Evolutionary conservation across 2,329 filamentous ascomycete genomes (phyloP).

Genomic region (Cladobotryum protrusum): DNA sequence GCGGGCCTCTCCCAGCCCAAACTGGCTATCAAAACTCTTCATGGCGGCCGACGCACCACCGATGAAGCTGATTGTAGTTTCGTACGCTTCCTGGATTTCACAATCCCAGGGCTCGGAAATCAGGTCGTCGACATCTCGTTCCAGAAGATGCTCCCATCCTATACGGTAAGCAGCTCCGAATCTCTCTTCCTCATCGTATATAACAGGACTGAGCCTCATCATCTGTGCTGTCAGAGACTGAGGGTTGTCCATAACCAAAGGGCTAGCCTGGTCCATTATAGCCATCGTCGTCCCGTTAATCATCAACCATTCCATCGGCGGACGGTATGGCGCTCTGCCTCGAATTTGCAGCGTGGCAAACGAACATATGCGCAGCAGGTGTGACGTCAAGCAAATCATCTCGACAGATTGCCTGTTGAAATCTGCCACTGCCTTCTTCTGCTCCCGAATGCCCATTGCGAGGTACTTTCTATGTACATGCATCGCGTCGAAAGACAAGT

Average conservation of each 20-base stretch:
- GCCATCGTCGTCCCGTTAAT: conserved; percentile 14
- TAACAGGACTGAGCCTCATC: conserved; percentile 11
- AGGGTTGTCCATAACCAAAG: conserved; percentile 4
- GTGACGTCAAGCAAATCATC: conserved; percentile 13
- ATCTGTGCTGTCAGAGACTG: conserved; percentile 8
- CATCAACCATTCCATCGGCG: conserved; percentile 16
- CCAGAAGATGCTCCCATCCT: conserved; percentile 12
- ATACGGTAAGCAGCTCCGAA: conserved; percentile 8
- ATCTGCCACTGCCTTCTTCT: conserved; percentile 11
- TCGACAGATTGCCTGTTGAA: conserved; percentile 10
- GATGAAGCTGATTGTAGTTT: conserved; percentile 15
- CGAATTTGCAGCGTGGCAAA: conserved; percentile 16
- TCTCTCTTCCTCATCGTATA: conserved; percentile 9
- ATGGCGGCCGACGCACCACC: conserved; percentile 7
- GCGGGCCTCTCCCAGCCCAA: conserved; percentile 2
- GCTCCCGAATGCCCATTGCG: conserved; percentile 14
- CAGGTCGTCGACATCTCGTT: conserved; percentile 9
- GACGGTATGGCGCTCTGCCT: conserved; percentile 10
- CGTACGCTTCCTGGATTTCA: conserved; percentile 15
- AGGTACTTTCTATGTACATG: conserved; percentile 14
- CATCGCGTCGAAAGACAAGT: conserved; percentile 6
- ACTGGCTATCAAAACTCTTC: background rate
- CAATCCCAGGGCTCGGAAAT: conserved; percentile 13
- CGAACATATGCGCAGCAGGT: conserved; percentile 12
- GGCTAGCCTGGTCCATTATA: conserved; percentile 8